Evolutionary conservation across 208 protist species (phyloP).

Genomic region (Trypanosoma lewisi): DNA sequence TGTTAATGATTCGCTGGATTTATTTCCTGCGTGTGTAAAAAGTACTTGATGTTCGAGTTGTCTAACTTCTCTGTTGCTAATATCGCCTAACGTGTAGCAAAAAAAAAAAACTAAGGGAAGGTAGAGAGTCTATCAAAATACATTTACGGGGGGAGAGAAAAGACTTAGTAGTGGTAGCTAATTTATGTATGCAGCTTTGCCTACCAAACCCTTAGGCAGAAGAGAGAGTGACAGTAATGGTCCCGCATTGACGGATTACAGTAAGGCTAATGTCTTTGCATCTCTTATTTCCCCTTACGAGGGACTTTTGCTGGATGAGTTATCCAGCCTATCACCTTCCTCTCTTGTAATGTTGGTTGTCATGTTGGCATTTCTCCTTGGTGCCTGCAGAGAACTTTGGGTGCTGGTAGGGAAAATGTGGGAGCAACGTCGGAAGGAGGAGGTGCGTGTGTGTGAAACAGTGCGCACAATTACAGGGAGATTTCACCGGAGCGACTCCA

Average conservation of each 20-base stretch:
- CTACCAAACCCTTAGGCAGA: too few relatives aligned
- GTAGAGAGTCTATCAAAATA: not conserved
- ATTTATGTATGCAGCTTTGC: too few relatives aligned
- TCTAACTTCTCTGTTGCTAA: not conserved
- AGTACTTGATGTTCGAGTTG: too few relatives aligned
- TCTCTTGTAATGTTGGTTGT: not conserved
- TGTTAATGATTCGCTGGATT: too few relatives aligned
- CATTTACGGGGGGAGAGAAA: not conserved
- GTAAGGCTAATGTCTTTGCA: not conserved
- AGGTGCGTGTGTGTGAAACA: not conserved
- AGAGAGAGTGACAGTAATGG: too few relatives aligned
- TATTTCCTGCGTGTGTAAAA: too few relatives aligned
- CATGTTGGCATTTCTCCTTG: not conserved
- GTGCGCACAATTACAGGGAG: conserved; percentile 20
- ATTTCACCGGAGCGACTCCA: conserved; percentile 5
- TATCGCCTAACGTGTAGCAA: not conserved
- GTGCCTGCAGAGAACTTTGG: conserved; percentile 5
- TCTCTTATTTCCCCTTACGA: not conserved
- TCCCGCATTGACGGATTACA: not conserved
- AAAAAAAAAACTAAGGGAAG: not conserved
- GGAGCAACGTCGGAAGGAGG: not conserved
- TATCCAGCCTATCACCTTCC: not conserved
- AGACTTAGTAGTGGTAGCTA: too few relatives aligned
- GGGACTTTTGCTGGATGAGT: not conserved
- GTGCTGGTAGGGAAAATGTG: not conserved